Base-by-base conservation (phyloP, 2,329 filamentous ascomycete species). In the Scortechinia acanthostroma region DNA sequence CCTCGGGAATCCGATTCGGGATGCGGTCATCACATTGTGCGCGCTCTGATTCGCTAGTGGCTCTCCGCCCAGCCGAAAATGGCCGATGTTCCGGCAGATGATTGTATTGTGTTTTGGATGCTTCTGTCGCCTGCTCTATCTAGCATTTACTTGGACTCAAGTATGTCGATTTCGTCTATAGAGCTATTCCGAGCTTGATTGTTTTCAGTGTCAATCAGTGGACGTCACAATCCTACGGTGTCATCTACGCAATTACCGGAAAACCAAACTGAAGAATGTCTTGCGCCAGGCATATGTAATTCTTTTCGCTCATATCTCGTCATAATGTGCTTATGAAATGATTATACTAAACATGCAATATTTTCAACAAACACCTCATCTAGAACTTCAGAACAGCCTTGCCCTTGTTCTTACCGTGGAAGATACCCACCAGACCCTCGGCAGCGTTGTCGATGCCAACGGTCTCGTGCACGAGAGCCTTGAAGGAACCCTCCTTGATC, bases 321-420 rank as follows among this genome's bases (percentile, higher is more conserved):
- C n/a, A n/a, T n/a, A n/a, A n/a, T n/a, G n/a, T n/a, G n/a, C n/a
- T n/a, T n/a, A n/a, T n/a, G n/a, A n/a, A n/a, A n/a, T n/a, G n/a
- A n/a, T n/a, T n/a, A n/a, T n/a, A n/a, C n/a, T n/a, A n/a, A n/a
- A n/a, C n/a, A n/a, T n/a, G n/a, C n/a, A n/a, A n/a, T n/a, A n/a
- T n/a, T n/a, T n/a, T 30, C 25, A n/a, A 10, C 25, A 30, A 30
- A 10, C 25, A 40, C 20, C 10, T 13, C 17, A 40, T 40, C 35
- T 51, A 48, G 28, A 84, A 77, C 68, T 83, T 80, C 57, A 86
- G 55, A n/a, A 86, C 71, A 15, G 83, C 79, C 70, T 88, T 88
- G 45, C 84, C 84, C 58, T 84, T 81, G 62, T 88, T 88, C 64
- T 82, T 75, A 20, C 84, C 84, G 50, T 73, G 62, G 49, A 88